A percentile compares a stretch with the other conserved stretches of the same genome.
Evolutionary conservation across 768 basidiomycete genomes (phyloP).

Genomic region (Cyclocybe aegerita): DNA sequence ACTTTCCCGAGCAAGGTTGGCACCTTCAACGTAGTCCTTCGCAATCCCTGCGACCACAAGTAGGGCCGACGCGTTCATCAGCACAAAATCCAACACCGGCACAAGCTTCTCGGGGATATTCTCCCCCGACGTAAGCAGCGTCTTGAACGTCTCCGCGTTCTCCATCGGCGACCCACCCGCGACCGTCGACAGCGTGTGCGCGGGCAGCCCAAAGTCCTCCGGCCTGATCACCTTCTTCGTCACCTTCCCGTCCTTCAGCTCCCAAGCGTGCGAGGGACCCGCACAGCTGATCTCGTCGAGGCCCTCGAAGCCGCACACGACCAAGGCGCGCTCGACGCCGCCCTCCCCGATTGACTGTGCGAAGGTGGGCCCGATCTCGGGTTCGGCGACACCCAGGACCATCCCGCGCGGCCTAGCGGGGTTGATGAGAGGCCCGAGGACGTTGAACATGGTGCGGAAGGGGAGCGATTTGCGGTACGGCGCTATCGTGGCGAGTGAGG

Average conservation of each 20-base stretch:
- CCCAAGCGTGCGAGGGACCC: constrained; percentile 85
- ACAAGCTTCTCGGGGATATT: constrained; percentile 54
- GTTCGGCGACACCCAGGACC: constrained; percentile 88
- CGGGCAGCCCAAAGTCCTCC: constrained; percentile 71
- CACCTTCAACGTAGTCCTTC: constrained; percentile 67
- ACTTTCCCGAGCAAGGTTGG: constrained; percentile 62
- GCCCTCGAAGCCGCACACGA: constrained; percentile 90
- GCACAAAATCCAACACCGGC: constrained; percentile 81
- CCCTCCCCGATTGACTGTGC: constrained; percentile 70
- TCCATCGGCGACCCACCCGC: constrained; percentile 72
- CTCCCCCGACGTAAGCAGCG: constrained; percentile 58
- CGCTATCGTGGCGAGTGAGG: constrained; percentile 75
- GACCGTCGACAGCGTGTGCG: constrained; percentile 70
- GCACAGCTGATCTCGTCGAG: constrained; percentile 96
- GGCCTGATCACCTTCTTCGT: constrained; percentile 63
- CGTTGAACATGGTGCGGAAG: constrained; percentile 96
- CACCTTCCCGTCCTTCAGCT: constrained; percentile 64
- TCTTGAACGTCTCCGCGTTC: constrained; percentile 75
- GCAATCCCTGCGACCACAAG: constrained; percentile 83
- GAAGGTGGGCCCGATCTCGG: constrained; percentile 78
- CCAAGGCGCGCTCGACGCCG: constrained; percentile 80
- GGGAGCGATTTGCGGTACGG: constrained; percentile 85
- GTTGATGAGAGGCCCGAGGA: constrained; percentile 92
- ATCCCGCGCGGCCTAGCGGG: constrained; percentile 85
- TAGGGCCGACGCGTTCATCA: constrained; percentile 88